Evolutionary conservation across 345 rosid species (phyloP).

Genomic region (Aquilaria yunnanensis): DNA sequence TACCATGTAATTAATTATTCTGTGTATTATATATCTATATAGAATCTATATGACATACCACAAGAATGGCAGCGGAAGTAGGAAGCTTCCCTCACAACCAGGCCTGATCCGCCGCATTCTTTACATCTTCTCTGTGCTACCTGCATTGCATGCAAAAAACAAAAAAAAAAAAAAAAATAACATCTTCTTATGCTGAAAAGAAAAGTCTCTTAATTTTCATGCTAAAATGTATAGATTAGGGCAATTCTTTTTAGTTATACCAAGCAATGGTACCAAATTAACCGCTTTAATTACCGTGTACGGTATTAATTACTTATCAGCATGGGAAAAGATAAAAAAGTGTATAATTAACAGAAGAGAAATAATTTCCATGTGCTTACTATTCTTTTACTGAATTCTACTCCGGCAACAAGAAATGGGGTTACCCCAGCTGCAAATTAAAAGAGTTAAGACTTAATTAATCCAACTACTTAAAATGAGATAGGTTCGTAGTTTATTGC

Average conservation of each 20-base stretch:
- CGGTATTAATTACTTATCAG: neutral
- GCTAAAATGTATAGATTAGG: no score
- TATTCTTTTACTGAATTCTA: conserved; percentile 90
- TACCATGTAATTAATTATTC: no score
- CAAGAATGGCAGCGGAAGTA: conserved; percentile 63
- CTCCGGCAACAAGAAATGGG: conserved; percentile 81
- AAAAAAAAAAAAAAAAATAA: neutral
- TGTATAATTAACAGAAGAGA: neutral
- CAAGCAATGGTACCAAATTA: no score
- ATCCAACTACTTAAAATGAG: no score
- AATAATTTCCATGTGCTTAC: conserved; percentile 22
- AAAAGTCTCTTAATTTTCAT: no score
- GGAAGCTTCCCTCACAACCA: conserved; percentile 45
- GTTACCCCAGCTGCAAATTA: conserved; percentile 59
- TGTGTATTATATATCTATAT: no score
- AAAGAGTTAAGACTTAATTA: neutral
- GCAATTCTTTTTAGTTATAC: no score
- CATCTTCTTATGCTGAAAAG: neutral
- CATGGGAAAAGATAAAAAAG: neutral
- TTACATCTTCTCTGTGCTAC: conserved; percentile 72
- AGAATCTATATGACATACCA: conserved; percentile 21
- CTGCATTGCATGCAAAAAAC: conserved; percentile 23
- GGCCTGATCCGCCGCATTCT: conserved; percentile 70
- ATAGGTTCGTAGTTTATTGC: no score
- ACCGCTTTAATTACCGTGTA: no score